Base-by-base conservation (phyloP, 129 eudicot species). In the Centrapalus pauciflorus region DNA sequence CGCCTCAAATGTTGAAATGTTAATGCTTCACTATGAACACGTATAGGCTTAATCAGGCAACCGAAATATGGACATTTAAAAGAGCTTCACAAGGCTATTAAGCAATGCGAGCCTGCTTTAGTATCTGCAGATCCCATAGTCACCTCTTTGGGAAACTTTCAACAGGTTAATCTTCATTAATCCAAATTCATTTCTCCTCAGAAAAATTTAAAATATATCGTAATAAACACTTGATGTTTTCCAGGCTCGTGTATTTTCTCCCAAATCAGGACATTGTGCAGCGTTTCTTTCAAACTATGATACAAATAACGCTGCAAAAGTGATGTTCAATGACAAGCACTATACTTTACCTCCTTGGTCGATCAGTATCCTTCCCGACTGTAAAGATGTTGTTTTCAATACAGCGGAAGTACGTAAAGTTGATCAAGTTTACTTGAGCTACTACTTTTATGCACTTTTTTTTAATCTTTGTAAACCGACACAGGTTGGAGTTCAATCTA, bases 311-410 rank as follows among this genome's bases (percentile, higher is more conserved):
- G 81, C 76, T 30, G 95, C 81, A 17, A 86, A 67, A 76, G 93
- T 93, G 67, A 72, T 79, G 80, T 93, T 88, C 56, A 88, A 88
- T 54, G 84, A 88, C 86, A 69, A 64, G 79, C 96, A 86, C 76
- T 93, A 93, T 30, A 82, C 77, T 69, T 66, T 93, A 62, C 95
- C 98, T 72, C 92, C 98, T 46, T 93, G 96, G 98, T 93, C 98
- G 33, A 86, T 88, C 64, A 93, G 98, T 80, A 93, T 93, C 54
- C 95, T 93, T 68, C 88, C 96, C 2, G 98, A 86, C 48, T 93
- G 98, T 85, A 74, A 59, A 38, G 84, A 80, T 55, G 98, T 78
- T 62, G 92, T 41, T 55, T 89, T 88, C 70, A 93, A 93, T 76
- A 93, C 98, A 29, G 98, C 98, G 19, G 65, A 88, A 33, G 98